Evolutionary conservation across 352 stramenopile genomes (phyloP).

Genomic region (Pythium aquatile): DNA sequence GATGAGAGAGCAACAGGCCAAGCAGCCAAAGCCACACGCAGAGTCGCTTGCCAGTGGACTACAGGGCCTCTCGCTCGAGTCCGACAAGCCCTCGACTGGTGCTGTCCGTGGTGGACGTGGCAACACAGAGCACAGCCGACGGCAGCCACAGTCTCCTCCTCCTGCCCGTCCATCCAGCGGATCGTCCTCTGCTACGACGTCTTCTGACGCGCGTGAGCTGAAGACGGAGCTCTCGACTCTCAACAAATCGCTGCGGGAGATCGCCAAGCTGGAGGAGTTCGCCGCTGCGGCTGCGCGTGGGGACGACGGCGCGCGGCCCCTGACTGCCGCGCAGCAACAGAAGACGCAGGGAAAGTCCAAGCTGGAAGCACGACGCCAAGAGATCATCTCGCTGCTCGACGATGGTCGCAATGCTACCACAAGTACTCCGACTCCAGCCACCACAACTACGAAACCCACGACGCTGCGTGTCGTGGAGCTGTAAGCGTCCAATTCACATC

Average conservation of each 20-base stretch:
- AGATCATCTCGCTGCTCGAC: conserved; percentile 19
- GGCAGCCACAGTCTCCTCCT: background rate
- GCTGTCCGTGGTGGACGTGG: background rate
- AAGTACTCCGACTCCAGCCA: background rate
- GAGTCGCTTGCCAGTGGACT: conserved; percentile 19
- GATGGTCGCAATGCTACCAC: background rate
- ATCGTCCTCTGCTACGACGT: background rate
- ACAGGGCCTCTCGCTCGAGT: conserved; percentile 33
- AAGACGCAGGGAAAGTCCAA: conserved; percentile 23
- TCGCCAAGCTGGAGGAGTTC: conserved; percentile 32
- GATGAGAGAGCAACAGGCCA: conserved; percentile 15
- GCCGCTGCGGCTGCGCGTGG: conserved; percentile 9
- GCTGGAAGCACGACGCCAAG: conserved; percentile 25
- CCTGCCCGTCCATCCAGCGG: background rate
- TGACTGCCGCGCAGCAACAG: conserved; percentile 22
- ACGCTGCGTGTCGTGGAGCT: conserved; percentile 26
- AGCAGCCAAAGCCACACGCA: conserved; percentile 4
- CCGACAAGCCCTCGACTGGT: background rate
- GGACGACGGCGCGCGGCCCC: conserved; percentile 14
- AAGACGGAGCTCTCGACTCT: conserved; percentile 54
- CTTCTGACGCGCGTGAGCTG: conserved; percentile 19
- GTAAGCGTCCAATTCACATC: background rate
- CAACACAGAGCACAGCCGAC: background rate
- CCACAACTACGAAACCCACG: background rate
- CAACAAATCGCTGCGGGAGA: conserved; percentile 46